Conservation (phyloP, 768 basidiomycete genomes). For the Kwoniella newhampshirensis region DNA sequence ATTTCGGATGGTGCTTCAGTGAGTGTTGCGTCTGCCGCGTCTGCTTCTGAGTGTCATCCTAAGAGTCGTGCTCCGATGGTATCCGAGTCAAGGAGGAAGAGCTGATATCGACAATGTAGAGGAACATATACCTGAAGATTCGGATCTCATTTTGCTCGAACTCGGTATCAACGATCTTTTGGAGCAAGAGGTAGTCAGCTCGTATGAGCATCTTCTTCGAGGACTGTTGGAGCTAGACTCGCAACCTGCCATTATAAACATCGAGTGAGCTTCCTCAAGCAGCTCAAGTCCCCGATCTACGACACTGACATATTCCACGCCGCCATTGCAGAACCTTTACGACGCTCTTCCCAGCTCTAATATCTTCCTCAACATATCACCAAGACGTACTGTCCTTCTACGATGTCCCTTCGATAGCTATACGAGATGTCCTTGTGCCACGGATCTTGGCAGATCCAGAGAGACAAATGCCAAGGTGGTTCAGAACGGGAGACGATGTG, state of each 20-base stretch:
- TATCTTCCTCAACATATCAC: slow-evolving; percentile 43
- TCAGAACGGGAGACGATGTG: slow-evolving; percentile 33
- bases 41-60: not conserved
- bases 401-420: slow-evolving; percentile 39
- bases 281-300: not conserved
- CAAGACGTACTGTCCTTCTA: slow-evolving; percentile 42
- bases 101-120: no score
- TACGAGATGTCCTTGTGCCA: slow-evolving; percentile 41
- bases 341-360: slow-evolving; percentile 38
- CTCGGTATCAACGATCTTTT: slow-evolving; percentile 45
- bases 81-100: no score
- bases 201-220: slow-evolving; percentile 37
- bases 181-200: slow-evolving; percentile 25
- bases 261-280: slow-evolving; percentile 38
- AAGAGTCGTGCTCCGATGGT: no score
- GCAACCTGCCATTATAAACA: slow-evolving; percentile 44
- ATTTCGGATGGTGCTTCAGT: slow-evolving; percentile 46
- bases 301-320: not conserved
- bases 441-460: slow-evolving; percentile 33
- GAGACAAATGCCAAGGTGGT: slow-evolving; percentile 39
- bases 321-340: slow-evolving; percentile 40
- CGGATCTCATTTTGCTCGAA: slow-evolving; percentile 42
- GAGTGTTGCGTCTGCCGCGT: slow-evolving; percentile 10
- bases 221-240: slow-evolving; percentile 31
- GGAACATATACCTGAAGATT: slow-evolving; percentile 43